Percentiles rank a stretch among this genome's conserved stretches.
Conservation (phyloP, 2,329 filamentous ascomycete species). For the Paraphaeosphaeria sporulosa region DNA sequence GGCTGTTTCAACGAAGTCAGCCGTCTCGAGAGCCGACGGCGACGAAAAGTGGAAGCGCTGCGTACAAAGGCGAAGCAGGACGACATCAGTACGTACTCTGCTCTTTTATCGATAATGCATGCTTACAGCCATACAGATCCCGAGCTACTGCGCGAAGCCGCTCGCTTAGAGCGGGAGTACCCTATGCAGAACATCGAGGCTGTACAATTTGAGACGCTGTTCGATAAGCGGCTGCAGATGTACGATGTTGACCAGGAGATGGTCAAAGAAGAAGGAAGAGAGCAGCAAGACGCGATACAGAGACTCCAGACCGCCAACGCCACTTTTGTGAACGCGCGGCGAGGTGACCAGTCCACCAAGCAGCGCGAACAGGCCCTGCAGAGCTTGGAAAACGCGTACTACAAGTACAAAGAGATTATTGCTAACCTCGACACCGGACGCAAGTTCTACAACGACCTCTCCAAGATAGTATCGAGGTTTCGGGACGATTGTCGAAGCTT, state of each 20-base stretch:
- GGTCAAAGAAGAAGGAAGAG: slow-evolving; percentile 73
- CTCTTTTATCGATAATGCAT: slow-evolving; percentile 13
- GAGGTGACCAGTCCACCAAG: slow-evolving; percentile 69
- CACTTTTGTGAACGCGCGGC: slow-evolving; percentile 76
- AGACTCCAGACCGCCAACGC: slow-evolving; percentile 79
- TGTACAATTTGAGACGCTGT: slow-evolving; percentile 90
- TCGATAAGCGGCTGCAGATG: slow-evolving; percentile 79
- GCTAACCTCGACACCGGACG: slow-evolving; percentile 88
- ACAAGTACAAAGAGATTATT: slow-evolving; percentile 96
- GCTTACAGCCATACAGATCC: slow-evolving; percentile 59
- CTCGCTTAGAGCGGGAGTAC: slow-evolving; percentile 83
- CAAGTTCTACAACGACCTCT: slow-evolving; percentile 97
- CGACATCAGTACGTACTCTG: slow-evolving; percentile 72
- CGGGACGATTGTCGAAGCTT: slow-evolving; percentile 81
- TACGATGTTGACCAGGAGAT: slow-evolving; percentile 82
- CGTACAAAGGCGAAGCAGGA: slow-evolving; percentile 82
- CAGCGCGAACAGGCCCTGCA: slow-evolving; percentile 90
- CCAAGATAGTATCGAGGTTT: slow-evolving; percentile 84
- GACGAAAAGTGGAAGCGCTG: slow-evolving; percentile 79
- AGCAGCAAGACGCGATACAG: slow-evolving; percentile 75
- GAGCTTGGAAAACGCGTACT: slow-evolving; percentile 86
- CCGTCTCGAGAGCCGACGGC: slow-evolving; percentile 80
- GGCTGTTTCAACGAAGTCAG: slow-evolving; percentile 84
- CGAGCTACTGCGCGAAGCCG: slow-evolving; percentile 82
- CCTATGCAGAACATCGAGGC: slow-evolving; percentile 85